Evolutionary conservation across 1,284 basidiomycete species (phyloP).

Genomic region (Heterobasidion annosum): DNA sequence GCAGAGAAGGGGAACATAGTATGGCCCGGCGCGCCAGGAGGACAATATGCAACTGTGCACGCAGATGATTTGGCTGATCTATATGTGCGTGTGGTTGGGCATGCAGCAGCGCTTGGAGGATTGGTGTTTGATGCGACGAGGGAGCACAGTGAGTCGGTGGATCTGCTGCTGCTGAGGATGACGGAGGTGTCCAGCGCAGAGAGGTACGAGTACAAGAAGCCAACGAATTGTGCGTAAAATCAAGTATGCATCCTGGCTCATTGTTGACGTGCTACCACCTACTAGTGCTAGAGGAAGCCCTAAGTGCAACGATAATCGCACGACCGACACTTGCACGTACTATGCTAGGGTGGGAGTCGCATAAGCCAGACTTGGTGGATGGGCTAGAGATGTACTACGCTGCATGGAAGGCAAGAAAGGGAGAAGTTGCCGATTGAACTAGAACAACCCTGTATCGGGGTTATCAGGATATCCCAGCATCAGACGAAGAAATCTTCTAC

Average conservation of each 20-base stretch:
- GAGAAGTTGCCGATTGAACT: neutral
- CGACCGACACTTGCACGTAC: slow-evolving; percentile 36
- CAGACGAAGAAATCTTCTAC: too few relatives aligned
- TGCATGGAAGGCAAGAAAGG: slow-evolving; percentile 21
- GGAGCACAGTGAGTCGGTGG: slow-evolving; percentile 30
- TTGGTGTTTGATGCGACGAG: slow-evolving; percentile 38
- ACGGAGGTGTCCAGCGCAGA: slow-evolving; percentile 29
- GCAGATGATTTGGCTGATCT: slow-evolving; percentile 42
- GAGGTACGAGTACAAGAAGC: slow-evolving; percentile 21
- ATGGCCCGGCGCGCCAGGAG: slow-evolving; percentile 32
- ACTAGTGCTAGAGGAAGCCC: slow-evolving; percentile 22
- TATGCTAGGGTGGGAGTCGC: slow-evolving; percentile 39
- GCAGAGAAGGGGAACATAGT: slow-evolving; percentile 25
- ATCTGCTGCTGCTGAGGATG: slow-evolving; percentile 33
- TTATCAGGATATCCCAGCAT: too few relatives aligned
- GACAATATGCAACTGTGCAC: slow-evolving; percentile 33
- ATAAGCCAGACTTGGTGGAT: slow-evolving; percentile 34
- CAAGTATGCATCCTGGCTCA: slow-evolving; percentile 3
- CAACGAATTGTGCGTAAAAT: slow-evolving; percentile 25
- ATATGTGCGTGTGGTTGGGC: slow-evolving; percentile 34
- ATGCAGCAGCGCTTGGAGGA: slow-evolving; percentile 27
- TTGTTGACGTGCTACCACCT: neutral
- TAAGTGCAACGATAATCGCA: slow-evolving; percentile 20
- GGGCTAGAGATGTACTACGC: slow-evolving; percentile 36
- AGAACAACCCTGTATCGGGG: too few relatives aligned